Evolutionary conservation across 2,329 filamentous ascomycete species (phyloP), one percentile per base, ranked within the genome.

Genomic region (Rhynchosporium agropyri): DNA sequence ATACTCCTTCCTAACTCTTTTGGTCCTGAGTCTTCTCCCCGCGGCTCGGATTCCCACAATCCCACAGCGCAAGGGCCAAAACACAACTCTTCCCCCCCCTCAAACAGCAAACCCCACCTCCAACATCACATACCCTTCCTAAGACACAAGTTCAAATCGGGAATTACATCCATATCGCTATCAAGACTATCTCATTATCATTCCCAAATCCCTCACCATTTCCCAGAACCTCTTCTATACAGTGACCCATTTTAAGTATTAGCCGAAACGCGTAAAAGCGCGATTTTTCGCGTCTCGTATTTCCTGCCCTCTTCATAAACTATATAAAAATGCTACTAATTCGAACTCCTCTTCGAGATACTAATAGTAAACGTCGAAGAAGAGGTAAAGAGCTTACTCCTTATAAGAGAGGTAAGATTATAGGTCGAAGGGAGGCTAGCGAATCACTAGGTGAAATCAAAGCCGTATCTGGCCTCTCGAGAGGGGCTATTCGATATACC

Each of bases 251-350:
- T 40, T 38, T 56, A 40, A 56, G 28, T 56, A 42, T 40, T 20
- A 42, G n/a, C 53, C 7, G 20, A 56, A 56, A 42, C n/a, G 13
- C 36, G 38, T 46, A 29, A 58, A 53, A 60, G 12, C 58, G 58
- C 48, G 58, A 40, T 46, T 50, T 59, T 40, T 49, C 58, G 58
- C 10, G n/a, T n/a, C 10, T n/a, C 36, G 31, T 20, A 13, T 42
- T 40, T 40, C n/a, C 36, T 26, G 2, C 45, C n/a, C 42, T n/a
- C 49, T 33, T 53, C 10, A 33, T 33, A 15, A 33, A 53, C 20
- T 33, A 53, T 12, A 33, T 13, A 53, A 53, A 12, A 53, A 43
- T 28, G n/a, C 31, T 12, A 43, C 10, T 12, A 43, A 43, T 43
- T 43, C 40, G 40, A 1, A 6, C 5, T 12, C 40, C 40, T 12